Evolutionary conservation across 768 basidiomycete genomes (phyloP), one percentile per base, ranked within the genome.

Genomic region (Mrakia hoshinonis): DNA sequence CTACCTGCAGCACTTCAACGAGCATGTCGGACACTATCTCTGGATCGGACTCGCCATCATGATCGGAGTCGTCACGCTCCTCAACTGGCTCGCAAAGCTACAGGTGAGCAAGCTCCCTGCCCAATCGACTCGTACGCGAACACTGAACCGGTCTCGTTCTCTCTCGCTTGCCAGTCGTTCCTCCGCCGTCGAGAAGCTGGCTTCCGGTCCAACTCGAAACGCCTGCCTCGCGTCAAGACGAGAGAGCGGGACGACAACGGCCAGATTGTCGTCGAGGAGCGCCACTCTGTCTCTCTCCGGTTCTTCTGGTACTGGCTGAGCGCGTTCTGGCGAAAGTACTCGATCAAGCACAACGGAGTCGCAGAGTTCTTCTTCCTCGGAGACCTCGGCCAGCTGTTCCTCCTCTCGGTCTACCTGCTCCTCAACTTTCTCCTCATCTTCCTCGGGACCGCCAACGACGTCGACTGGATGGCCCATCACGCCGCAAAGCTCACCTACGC

Each of bases 401-500:
- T 73, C 39, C 49, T 73, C 20, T 43, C 36, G 20, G 68, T 73
- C 38, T 73, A 73, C 52, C 68, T 73, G 12, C 48, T 69, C 7
- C 68, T 73, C 54, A 73, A 73, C 64, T 73, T 73, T 22, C 68
- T 73, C 4, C 48, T 73, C 20, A 61, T 73, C 31, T 64, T 64
- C 26, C 64, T 69, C 13, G 73, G 73, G 11, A 69, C 73, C 15
- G 60, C 52, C 20, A 63, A 63, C 39, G 73, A 73, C 64, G 48
- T 73, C 39, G 73, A 73, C 54, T 73, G 73, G 73, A 65, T 66
- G 62, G 73, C 73, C 1, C 73, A 73, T 34, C 73, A 73, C 47
- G 63, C 73, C 11, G 73, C 73, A 4, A 69, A 68, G 15, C 46
- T 73, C 18, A 73, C 73, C 11, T 73, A 73, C 39, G 73, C 73